phyloP scores from a whole-genome alignment of 108 stramenopile genomes.

The Nitzschia inconspicua region DNA sequence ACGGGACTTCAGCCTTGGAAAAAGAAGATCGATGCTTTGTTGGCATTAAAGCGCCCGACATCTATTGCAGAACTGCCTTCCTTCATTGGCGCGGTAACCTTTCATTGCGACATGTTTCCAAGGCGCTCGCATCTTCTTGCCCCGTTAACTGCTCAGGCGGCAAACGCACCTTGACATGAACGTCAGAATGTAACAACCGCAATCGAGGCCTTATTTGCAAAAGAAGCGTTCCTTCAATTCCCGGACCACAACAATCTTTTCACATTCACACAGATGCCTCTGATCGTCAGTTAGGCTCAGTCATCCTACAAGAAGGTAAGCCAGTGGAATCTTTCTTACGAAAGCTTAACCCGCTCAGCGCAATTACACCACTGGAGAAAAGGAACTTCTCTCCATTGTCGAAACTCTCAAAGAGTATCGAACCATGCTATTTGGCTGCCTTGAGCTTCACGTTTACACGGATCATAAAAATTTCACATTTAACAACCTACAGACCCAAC shows the following conservation, averaged over 20 bases:
- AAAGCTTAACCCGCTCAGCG: slow-evolving; percentile 25
- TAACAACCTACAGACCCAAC: no score
- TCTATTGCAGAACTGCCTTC: slow-evolving; percentile 22
- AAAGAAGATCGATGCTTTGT: slow-evolving; percentile 37
- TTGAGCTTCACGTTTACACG: no score
- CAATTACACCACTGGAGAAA: slow-evolving; percentile 36
- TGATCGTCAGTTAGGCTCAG: no score
- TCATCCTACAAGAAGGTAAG: slow-evolving; percentile 10
- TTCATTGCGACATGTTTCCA: slow-evolving; percentile 43
- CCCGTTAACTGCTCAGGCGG: slow-evolving; percentile 22
- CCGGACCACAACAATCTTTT: slow-evolving; percentile 34
- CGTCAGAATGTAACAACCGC: slow-evolving; percentile 22
- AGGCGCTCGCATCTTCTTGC: slow-evolving; percentile 39
- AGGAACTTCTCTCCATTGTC: slow-evolving; percentile 22
- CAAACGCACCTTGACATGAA: slow-evolving; percentile 19
- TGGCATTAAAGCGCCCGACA: slow-evolving; percentile 19
- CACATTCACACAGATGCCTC: slow-evolving; percentile 36
- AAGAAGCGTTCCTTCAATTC: slow-evolving; percentile 26
- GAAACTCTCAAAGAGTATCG: background rate
- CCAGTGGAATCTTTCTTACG: slow-evolving; percentile 22
- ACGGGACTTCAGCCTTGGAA: slow-evolving; percentile 33
- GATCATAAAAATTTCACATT: no score
- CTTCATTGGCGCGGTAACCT: slow-evolving; percentile 44
- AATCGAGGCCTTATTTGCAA: slow-evolving; percentile 17
- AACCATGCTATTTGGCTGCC: no score